Evolutionary conservation across 805 yeast genomes (phyloP).

Genomic region (Yarrowia deformans): DNA sequence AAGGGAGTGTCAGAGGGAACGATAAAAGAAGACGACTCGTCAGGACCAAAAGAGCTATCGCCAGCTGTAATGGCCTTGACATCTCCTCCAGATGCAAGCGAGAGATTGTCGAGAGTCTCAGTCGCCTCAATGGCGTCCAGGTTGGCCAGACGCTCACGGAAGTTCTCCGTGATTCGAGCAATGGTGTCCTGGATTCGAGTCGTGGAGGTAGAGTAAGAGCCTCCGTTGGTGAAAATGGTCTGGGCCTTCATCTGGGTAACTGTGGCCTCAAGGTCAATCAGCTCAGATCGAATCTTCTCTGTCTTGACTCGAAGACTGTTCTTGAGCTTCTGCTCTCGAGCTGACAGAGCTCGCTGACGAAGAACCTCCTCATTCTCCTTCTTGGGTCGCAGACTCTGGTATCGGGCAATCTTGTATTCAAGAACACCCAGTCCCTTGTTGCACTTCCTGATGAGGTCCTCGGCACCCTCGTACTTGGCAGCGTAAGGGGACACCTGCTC

Average conservation of each 20-base stretch:
- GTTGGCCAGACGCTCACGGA: slow-evolving; percentile 18
- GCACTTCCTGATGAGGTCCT: slow-evolving; percentile 9
- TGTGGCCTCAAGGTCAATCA: slow-evolving; percentile 8
- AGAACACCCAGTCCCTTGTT: slow-evolving; percentile 10
- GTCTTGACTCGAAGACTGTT: slow-evolving; percentile 15
- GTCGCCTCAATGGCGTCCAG: slow-evolving; percentile 34
- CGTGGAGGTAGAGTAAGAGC: slow-evolving; percentile 12
- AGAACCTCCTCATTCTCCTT: slow-evolving; percentile 19
- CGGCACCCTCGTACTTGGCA: slow-evolving; percentile 9
- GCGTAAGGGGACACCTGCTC: slow-evolving; percentile 15
- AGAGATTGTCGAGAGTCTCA: slow-evolving; percentile 13
- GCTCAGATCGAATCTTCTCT: background rate
- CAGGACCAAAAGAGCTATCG: background rate
- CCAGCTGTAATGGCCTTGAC: slow-evolving; percentile 16
- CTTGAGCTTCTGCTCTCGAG: slow-evolving; percentile 28
- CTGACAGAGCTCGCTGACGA: slow-evolving; percentile 31
- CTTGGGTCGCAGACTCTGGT: slow-evolving; percentile 17
- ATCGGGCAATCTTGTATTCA: slow-evolving; percentile 25
- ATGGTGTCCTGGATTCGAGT: slow-evolving; percentile 23
- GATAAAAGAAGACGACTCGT: slow-evolving; percentile 3
- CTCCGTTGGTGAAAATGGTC: slow-evolving; percentile 15
- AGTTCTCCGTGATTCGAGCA: slow-evolving; percentile 4
- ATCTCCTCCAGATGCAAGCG: slow-evolving; percentile 4
- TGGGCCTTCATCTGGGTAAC: slow-evolving; percentile 37
- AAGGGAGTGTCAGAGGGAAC: slow-evolving; percentile 22